These are phyloP conservation scores for Talaromyces sp. DNA, from an alignment of 2,329 filamentous ascomycete species.

Conservation along the genomic window DNA sequence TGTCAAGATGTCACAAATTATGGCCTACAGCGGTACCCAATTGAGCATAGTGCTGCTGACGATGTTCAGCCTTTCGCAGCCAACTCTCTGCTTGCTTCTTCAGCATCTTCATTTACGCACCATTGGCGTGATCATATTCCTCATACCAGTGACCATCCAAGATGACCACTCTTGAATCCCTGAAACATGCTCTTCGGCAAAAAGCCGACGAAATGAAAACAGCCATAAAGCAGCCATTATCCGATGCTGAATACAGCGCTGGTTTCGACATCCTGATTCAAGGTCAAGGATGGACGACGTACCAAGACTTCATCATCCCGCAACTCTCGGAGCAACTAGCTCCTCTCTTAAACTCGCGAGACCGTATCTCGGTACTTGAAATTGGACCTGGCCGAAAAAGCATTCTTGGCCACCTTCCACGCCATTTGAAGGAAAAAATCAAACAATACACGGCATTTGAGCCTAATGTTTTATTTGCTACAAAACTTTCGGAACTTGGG, in stretches of 20 bases:
- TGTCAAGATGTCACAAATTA: background rate
- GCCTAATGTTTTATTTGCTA: background rate
- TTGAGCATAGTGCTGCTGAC: background rate
- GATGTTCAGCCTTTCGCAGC: background rate
- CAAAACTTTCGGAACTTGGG: background rate
- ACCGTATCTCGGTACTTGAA: slow-evolving; percentile 52
- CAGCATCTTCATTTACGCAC: background rate
- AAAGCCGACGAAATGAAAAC: background rate
- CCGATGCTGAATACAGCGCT: background rate
- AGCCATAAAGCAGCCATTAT: background rate
- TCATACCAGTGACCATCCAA: slow-evolving; percentile 24
- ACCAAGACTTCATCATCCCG: background rate
- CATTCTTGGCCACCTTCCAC: slow-evolving; percentile 49
- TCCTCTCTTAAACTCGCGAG: slow-evolving; percentile 39
- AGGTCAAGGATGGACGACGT: background rate
- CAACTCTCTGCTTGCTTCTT: background rate
- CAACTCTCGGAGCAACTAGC: slow-evolving; percentile 38
- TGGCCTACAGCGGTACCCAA: background rate
- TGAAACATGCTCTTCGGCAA: background rate
- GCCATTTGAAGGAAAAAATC: background rate
- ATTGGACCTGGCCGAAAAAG: slow-evolving; percentile 56
- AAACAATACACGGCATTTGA: background rate
- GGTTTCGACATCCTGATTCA: background rate
- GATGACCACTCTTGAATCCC: background rate
- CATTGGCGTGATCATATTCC: too few species aligned